Conservation (phyloP, 371 early-diverging fungal genomes). For the Mortierella sp. region DNA sequence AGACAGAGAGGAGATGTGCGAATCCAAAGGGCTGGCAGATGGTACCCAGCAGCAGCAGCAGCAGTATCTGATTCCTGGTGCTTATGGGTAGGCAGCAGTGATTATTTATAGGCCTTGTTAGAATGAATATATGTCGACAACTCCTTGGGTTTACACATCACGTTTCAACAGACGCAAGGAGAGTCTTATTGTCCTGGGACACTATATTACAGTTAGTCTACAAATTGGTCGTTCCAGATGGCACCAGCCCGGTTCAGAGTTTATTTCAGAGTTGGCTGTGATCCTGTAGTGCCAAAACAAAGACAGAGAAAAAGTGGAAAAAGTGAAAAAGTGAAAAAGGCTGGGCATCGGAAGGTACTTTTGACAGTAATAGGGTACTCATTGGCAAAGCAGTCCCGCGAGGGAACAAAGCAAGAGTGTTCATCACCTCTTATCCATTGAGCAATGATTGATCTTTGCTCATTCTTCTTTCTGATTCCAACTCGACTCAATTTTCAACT, state of each 20-base stretch:
- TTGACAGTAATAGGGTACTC: no score
- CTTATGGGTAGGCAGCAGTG: background rate
- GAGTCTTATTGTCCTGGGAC: background rate
- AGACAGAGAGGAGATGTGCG: background rate
- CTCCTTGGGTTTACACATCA: background rate
- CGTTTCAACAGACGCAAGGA: constrained; percentile 17
- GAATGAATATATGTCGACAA: background rate
- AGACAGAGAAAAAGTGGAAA: no score
- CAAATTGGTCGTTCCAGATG: constrained; percentile 6
- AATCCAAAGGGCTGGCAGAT: background rate
- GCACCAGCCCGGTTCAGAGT: constrained; percentile 1
- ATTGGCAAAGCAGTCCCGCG: no score
- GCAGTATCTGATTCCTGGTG: background rate
- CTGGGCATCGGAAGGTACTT: no score
- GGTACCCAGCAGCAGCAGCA: background rate
- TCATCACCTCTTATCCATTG: no score
- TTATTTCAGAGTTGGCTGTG: no score
- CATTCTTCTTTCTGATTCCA: background rate
- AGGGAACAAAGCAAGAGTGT: no score
- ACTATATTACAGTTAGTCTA: background rate
- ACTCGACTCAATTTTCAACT: no score
- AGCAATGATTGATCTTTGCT: background rate
- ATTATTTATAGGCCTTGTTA: background rate
- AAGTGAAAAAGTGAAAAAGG: no score
- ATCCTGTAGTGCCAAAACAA: no score